These are phyloP conservation scores for Gautieria morchelliformis DNA, from an alignment of 768 basidiomycete species.

Conservation along the genomic window DNA sequence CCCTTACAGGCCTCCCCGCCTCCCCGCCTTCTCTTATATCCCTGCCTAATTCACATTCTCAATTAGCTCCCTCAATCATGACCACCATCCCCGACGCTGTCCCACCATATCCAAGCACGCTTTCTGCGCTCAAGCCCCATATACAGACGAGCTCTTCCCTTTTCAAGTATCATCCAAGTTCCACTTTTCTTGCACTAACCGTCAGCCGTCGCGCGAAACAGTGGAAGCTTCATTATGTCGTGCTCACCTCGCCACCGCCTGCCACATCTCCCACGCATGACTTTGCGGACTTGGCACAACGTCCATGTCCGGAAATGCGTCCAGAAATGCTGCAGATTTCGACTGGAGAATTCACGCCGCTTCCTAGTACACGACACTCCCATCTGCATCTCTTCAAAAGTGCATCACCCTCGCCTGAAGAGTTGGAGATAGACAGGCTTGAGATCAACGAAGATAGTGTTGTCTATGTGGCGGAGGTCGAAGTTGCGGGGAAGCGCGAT, in stretches of 20 bases:
- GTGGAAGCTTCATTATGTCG: constrained; percentile 58
- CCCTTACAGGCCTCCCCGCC: background rate
- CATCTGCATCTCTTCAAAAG: constrained; percentile 73
- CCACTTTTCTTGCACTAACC: constrained; percentile 19
- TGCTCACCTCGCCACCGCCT: constrained; percentile 32
- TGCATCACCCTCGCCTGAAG: constrained; percentile 45
- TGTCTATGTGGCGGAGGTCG: constrained; percentile 59
- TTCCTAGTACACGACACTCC: constrained; percentile 14
- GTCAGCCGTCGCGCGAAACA: constrained; percentile 39
- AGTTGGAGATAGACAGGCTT: constrained; percentile 50
- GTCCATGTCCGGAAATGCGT: constrained; percentile 41
- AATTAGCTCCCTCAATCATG: constrained; percentile 8
- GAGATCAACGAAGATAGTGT: constrained; percentile 71
- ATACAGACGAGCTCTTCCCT: constrained; percentile 41
- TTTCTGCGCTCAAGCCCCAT: constrained; percentile 41
- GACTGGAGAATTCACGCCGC: background rate
- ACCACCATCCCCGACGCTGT: constrained; percentile 18
- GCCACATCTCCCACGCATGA: background rate
- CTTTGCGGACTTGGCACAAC: background rate
- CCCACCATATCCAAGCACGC: constrained; percentile 57
- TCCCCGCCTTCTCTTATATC: constrained; percentile 4
- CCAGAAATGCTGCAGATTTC: background rate
- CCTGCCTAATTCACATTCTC: constrained; percentile 10
- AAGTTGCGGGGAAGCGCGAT: constrained; percentile 33
- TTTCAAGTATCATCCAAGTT: constrained; percentile 59